phyloP scores from a whole-genome alignment of 208 protist genomes.

The Trypanosoma cruzi region DNA sequence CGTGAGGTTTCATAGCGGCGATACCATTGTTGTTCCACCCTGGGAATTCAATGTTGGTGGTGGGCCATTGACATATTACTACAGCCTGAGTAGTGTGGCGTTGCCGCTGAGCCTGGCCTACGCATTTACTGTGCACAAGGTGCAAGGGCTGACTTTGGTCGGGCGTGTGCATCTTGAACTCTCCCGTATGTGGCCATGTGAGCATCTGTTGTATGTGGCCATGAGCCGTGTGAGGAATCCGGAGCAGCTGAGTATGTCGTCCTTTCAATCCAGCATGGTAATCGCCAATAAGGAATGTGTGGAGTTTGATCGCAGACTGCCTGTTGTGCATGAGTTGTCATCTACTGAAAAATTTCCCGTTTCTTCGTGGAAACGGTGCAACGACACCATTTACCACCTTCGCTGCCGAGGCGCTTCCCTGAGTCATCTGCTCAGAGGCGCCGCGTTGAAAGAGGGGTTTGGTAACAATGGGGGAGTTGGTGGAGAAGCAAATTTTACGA shows the following conservation, averaged over 20 bases:
- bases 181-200: slow-evolving; percentile 89
- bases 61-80: slow-evolving; percentile 70
- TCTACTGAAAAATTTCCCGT: slow-evolving; percentile 46
- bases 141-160: slow-evolving; percentile 85
- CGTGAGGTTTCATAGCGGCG: slow-evolving; percentile 84
- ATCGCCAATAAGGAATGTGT: slow-evolving; percentile 79
- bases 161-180: slow-evolving; percentile 89
- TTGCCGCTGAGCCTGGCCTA: slow-evolving; percentile 85
- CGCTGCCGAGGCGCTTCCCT: slow-evolving; percentile 71
- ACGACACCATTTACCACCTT: slow-evolving; percentile 86
- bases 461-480: neutral
- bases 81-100: slow-evolving; percentile 70
- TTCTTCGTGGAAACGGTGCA: slow-evolving; percentile 87
- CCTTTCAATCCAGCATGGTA: slow-evolving; percentile 74
- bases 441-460: slow-evolving; percentile 24
- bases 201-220: slow-evolving; percentile 88
- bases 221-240: slow-evolving; percentile 91
- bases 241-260: slow-evolving; percentile 87
- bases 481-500: slow-evolving; percentile 2
- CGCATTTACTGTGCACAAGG: slow-evolving; percentile 92
- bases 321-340: slow-evolving; percentile 39
- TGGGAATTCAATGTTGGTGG: slow-evolving; percentile 86
- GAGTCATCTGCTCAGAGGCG: slow-evolving; percentile 51
- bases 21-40: slow-evolving; percentile 77
- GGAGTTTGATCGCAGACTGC: slow-evolving; percentile 67